phyloP scores from a whole-genome alignment of 495 filamentous ascomycete species.

The Aspergillus sclerotioniger region DNA sequence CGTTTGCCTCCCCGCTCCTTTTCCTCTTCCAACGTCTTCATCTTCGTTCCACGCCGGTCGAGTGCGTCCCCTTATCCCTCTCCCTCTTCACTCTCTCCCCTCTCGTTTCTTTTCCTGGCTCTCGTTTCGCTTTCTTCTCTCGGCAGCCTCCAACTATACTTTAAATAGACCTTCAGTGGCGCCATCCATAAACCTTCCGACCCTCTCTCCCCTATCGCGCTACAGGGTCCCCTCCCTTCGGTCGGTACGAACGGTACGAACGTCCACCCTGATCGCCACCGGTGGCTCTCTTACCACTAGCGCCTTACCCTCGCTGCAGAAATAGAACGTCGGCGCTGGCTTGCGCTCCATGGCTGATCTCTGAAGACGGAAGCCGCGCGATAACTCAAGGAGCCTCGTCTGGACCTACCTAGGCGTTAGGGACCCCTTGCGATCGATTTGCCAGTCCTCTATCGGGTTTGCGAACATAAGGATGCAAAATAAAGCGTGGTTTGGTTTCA shows the following conservation, averaged over 20 bases:
- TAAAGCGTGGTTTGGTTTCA: background rate
- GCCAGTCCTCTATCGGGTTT: background rate
- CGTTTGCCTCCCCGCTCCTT: background rate
- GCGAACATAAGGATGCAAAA: conserved; percentile 1
- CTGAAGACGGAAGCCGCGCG: background rate
- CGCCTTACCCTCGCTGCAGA: background rate
- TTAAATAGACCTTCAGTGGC: conserved; percentile 5
- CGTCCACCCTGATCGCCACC: background rate
- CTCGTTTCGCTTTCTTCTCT: background rate
- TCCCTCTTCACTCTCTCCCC: background rate
- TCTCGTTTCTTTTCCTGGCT: background rate
- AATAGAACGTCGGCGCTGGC: background rate
- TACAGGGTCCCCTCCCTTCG: background rate
- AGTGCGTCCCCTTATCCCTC: background rate
- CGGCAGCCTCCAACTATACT: background rate
- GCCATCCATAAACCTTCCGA: background rate
- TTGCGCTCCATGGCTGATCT: background rate
- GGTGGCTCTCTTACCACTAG: background rate
- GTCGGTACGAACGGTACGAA: background rate
- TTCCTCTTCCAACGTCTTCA: background rate
- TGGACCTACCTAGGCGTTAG: background rate
- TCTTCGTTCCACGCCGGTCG: background rate
- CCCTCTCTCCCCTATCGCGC: background rate
- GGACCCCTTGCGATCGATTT: background rate
- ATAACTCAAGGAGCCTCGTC: background rate